These are phyloP conservation scores for Cucurbita maxima DNA, from an alignment of 306 rosid genomes.

Conservation along the genomic window DNA sequence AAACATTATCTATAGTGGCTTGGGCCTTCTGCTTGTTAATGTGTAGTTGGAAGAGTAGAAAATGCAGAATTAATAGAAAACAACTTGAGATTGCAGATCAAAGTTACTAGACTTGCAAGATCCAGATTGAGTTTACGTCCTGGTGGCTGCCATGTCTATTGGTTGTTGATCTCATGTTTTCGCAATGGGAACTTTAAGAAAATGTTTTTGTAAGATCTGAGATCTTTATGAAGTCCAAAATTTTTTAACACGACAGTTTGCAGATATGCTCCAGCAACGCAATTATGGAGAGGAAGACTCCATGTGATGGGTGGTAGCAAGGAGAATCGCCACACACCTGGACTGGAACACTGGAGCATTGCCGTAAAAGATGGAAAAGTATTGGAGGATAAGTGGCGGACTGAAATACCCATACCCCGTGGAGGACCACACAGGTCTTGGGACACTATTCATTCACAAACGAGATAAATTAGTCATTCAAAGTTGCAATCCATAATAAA, in stretches of 20 bases:
- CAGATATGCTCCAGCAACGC: slow-evolving; percentile 90
- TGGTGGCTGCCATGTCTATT: neutral
- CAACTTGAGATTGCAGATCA: neutral
- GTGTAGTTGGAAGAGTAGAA: neutral
- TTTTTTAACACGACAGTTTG: slow-evolving; percentile 1
- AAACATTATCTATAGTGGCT: neutral
- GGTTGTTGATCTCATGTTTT: neutral
- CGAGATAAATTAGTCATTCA: neutral
- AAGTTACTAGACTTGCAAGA: neutral
- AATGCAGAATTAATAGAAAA: neutral
- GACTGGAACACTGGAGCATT: slow-evolving; percentile 77
- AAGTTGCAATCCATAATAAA: neutral
- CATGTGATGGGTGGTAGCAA: slow-evolving; percentile 97
- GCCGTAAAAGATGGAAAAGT: slow-evolving; percentile 66
- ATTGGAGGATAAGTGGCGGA: slow-evolving; percentile 54
- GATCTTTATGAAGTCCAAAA: neutral
- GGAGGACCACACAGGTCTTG: slow-evolving; percentile 94
- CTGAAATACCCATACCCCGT: slow-evolving; percentile 72
- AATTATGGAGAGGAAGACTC: slow-evolving; percentile 79
- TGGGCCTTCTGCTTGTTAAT: neutral
- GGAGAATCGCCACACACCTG: slow-evolving; percentile 87
- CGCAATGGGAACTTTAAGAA: neutral
- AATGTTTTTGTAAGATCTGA: neutral
- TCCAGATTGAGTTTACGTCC: neutral
- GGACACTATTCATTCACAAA: neutral